phyloP scores from a whole-genome alignment of 371 early-diverging fungal genomes.

The Apophysomyces sp. region DNA sequence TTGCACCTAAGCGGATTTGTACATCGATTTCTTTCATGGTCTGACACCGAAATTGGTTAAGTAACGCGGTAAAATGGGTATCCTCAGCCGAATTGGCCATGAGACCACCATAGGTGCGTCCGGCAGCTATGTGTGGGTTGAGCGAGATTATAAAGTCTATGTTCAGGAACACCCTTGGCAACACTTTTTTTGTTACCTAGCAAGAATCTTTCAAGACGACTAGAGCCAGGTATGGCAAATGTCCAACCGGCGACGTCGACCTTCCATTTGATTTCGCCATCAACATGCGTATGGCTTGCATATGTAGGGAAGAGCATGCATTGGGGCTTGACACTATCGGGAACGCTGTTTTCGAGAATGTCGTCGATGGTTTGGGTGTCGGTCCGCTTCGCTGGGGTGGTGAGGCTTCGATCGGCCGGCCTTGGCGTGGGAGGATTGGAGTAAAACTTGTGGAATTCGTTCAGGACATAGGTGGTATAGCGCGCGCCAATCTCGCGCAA shows the following conservation, averaged over 20 bases:
- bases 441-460: conserved; percentile 29
- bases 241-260: conserved; percentile 38
- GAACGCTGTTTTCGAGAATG: conserved; percentile 10
- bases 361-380: conserved; percentile 16
- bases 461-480: conserved; percentile 19
- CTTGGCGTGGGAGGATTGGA: conserved; percentile 5
- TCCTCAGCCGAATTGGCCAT: conserved; percentile 38
- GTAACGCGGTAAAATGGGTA: conserved; percentile 31
- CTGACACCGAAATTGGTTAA: conserved; percentile 45
- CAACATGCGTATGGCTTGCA: conserved; percentile 18
- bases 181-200: conserved; percentile 17
- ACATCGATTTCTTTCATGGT: conserved; percentile 29
- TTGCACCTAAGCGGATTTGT: conserved; percentile 7
- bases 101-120: conserved; percentile 41
- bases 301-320: conserved; percentile 47
- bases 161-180: neutral
- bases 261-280: conserved; percentile 21
- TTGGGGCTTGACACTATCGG: conserved; percentile 28
- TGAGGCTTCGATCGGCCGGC: neutral
- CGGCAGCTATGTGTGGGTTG: conserved; percentile 25
- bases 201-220: conserved; percentile 31
- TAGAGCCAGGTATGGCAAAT: conserved; percentile 35
- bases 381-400: neutral
- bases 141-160: neutral
- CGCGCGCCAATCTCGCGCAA: conserved; percentile 23